phyloP scores from a whole-genome alignment of 164 flowering plant genomes.

The Vitis riparia region DNA sequence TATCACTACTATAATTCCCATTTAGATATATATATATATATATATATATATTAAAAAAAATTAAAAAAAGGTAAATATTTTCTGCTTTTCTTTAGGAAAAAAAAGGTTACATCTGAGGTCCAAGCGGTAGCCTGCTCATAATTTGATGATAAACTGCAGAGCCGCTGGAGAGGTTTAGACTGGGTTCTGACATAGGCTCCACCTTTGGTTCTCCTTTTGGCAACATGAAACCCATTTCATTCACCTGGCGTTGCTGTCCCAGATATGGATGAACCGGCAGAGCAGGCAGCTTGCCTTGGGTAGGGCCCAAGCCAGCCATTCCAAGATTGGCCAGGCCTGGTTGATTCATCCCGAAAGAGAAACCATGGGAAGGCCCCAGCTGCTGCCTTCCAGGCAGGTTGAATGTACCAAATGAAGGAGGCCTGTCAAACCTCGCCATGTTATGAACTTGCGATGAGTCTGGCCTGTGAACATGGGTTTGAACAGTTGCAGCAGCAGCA shows the following conservation, averaged over 20 bases:
- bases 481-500: slow-evolving; percentile 21
- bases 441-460: slow-evolving; percentile 55
- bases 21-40: too few species aligned
- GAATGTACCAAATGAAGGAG: slow-evolving; percentile 37
- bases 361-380: slow-evolving; percentile 43
- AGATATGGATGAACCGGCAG: slow-evolving; percentile 47
- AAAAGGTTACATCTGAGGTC: slow-evolving; percentile 49
- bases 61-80: too few species aligned
- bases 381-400: slow-evolving; percentile 50
- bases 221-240: slow-evolving; percentile 53
- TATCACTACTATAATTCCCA: too few species aligned
- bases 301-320: slow-evolving; percentile 53
- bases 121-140: slow-evolving; percentile 66
- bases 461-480: slow-evolving; percentile 40
- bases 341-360: slow-evolving; percentile 59
- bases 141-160: slow-evolving; percentile 58
- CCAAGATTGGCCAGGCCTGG: slow-evolving; percentile 43
- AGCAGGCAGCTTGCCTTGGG: slow-evolving; percentile 42
- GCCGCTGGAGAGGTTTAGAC: slow-evolving; percentile 37
- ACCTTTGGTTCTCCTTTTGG: slow-evolving; percentile 65
- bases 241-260: slow-evolving; percentile 46
- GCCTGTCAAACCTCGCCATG: slow-evolving; percentile 48
- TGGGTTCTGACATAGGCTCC: slow-evolving; percentile 57
- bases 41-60: not conserved
- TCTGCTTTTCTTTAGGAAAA: too few species aligned